Evolutionary conservation across 2,329 filamentous ascomycete species (phyloP), one percentile per base, ranked within the genome.

Genomic region (Fusarium illudens): DNA sequence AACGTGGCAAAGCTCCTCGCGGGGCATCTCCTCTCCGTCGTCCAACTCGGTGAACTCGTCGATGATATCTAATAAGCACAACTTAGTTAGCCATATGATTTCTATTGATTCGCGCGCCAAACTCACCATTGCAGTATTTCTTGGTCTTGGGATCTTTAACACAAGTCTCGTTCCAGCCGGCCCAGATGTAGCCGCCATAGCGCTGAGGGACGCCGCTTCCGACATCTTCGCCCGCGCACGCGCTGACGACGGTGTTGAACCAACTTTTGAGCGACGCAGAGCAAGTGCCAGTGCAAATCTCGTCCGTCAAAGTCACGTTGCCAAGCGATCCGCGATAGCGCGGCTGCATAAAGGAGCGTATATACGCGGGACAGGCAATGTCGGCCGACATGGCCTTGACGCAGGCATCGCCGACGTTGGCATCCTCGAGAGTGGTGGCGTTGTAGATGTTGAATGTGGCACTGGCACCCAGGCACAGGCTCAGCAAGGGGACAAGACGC

Each of bases 1-100:
- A 36, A 37, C 39, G 4, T 60, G 69, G 46, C 75, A 76, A 12
- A 76, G 50, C 49, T 76, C 71, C 8, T 34, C 29, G 1, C 52
- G 8, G 1, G 71, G 71, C 68, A 75, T 71, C 1, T 71, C 46
- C 1, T 59, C 15, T 5, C 55, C 30, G 17, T 30, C 59, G 4
- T 42, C n/a, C 1, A 72, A 62, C 2, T 27, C 20, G 3, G 65
- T 61, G 49, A 75, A 76, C 11, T 50, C 20, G 6, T 42, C 52
- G 1, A 71, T 60, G 11, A 70, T 54, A 32, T 70, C 67, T 66
- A 19, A 4, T 50, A 5, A 20, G n/a, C n/a, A n/a, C n/a, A n/a
- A n/a, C n/a, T n/a, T n/a, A n/a, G 11, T 60, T 15, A 62, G 54
- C 36, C 4, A 6, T 19, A 3, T 48, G 7, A 8, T 12, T 29